Base-by-base conservation (phyloP, 1,284 basidiomycete genomes). In the Vanrija humicola region DNA sequence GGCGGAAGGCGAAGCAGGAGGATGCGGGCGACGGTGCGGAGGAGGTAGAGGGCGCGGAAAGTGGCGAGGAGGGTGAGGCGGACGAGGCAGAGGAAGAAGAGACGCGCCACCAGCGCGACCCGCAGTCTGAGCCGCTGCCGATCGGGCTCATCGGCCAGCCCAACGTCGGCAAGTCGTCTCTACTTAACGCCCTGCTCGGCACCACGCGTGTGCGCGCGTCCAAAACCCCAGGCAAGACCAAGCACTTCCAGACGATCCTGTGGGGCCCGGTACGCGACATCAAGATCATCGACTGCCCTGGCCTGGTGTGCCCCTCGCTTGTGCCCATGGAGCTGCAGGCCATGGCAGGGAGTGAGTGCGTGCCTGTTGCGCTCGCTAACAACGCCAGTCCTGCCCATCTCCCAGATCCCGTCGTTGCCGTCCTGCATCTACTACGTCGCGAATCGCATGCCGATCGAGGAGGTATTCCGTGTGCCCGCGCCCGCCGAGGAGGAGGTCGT, bases 191-290 rank as follows among this genome's bases (percentile, higher is more conserved):
- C 0, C 77, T 97, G 4, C 88, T 97, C 62, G 91, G 90, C 14
- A 79, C 80, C n/a, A 82, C 81, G 49, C 87, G 84, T 69, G 92
- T 95, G 1, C 82, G 86, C 60, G 90, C 92, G 4, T 92, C 89
- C 5, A 85, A 86, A 60, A 95, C 90, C 0, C 92, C 93, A 1
- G 93, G 93, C 55, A 96, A 96, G 88, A 95, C 90, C 3, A 95
- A 93, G 74, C 90, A 94, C 70, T 93, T 91, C 71, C 90, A 95
- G 73, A 94, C 92, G 0, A 82, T 91, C 47, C 93, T 87, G 72
- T 93, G 87, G 87, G 72, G 70, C 5, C 49, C 29, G 26, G 89
- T 86, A 43, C 77, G 80, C 1, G 85, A 89, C 58, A 81, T 94
- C 56, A 86, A 88, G 47, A 81, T 93, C 29, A 88, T 89, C 25